Percentiles rank a stretch among this genome's conserved stretches.
Evolutionary conservation across 345 rosid species (phyloP).

Genomic region (Camelina sativa): DNA sequence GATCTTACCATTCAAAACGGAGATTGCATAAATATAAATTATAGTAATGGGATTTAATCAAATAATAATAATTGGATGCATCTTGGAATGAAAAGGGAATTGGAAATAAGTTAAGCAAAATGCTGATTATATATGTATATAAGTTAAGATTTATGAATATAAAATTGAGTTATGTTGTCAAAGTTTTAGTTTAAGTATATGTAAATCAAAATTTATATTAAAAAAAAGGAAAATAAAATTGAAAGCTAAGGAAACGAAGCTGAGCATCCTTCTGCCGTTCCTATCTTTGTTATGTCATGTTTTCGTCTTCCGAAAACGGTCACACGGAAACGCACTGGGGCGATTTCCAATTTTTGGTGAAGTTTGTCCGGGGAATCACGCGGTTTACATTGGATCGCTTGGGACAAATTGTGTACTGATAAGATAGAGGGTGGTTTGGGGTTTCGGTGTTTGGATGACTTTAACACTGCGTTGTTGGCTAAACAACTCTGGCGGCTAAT

Average conservation of each 20-base stretch:
- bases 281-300: too few species aligned
- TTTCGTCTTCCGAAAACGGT: too few species aligned
- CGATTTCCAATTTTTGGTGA: too few species aligned
- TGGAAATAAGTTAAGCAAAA: neutral
- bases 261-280: neutral
- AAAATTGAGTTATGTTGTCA: neutral
- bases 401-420: too few species aligned
- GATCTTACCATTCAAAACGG: neutral
- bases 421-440: too few species aligned
- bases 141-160: neutral
- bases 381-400: too few species aligned
- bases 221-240: too few species aligned
- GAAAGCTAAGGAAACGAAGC: slow-evolving; percentile 1
- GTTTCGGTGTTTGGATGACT: too few species aligned
- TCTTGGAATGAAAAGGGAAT: neutral
- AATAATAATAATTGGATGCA: neutral
- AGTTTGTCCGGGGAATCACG: too few species aligned
- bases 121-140: neutral
- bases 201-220: neutral
- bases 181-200: neutral
- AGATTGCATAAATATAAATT: neutral
- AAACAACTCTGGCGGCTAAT: too few species aligned
- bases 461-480: too few species aligned
- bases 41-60: neutral
- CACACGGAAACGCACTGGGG: too few species aligned